Conservation (phyloP, 495 filamentous ascomycete species). For the Aspergillus wentii region DNA sequence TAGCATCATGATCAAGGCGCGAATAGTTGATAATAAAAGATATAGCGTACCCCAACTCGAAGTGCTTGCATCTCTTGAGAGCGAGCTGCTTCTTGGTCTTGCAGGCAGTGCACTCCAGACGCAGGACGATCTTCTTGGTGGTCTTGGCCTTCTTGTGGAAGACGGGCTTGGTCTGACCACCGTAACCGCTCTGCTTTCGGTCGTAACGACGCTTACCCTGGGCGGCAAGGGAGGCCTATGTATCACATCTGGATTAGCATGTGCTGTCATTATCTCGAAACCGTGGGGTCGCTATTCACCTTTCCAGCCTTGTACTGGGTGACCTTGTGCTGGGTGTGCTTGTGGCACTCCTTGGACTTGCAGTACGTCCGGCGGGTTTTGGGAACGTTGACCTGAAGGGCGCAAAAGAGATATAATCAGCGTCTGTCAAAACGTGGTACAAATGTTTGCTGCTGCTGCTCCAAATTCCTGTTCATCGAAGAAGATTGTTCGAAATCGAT, state of each 20-base stretch:
- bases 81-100: constrained; percentile 98
- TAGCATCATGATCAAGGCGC: constrained; percentile 10
- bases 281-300: constrained; percentile 37
- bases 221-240: constrained; percentile 83
- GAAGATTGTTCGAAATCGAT: too few species aligned
- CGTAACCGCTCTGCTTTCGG: constrained; percentile 98
- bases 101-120: constrained; percentile 93
- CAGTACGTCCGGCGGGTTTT: constrained; percentile 92
- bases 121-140: constrained; percentile 98
- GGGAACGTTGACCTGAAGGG: constrained; percentile 73
- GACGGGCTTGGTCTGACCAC: constrained; percentile 99
- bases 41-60: constrained; percentile 98
- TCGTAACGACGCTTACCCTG: constrained; percentile 99
- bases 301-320: constrained; percentile 97
- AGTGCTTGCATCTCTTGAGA: constrained; percentile 99
- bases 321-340: constrained; percentile 92
- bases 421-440: too few species aligned
- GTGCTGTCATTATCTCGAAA: background rate
- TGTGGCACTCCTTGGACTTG: constrained; percentile 91
- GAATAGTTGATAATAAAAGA: constrained; percentile 12
- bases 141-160: constrained; percentile 99
- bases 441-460: background rate
- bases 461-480: constrained; percentile 9
- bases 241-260: constrained; percentile 20
- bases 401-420: constrained; percentile 21